Percentiles rank a stretch among this genome's conserved stretches.
phyloP scores from a whole-genome alignment of 2,329 filamentous ascomycete species.

The Fusarium sp. region DNA sequence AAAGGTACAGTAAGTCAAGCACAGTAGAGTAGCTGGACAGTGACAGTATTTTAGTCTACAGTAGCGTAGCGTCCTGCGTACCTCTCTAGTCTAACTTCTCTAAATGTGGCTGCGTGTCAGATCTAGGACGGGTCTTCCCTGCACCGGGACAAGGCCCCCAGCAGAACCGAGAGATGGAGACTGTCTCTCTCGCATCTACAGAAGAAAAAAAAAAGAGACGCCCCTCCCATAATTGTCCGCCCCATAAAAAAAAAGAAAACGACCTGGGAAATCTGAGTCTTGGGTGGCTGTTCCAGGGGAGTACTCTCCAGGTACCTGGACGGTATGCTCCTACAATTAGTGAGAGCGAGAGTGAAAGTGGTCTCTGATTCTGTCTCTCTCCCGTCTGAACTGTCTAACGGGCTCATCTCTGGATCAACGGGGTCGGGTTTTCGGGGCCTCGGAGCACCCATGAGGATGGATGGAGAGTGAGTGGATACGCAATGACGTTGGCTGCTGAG shows the following conservation, averaged over 20 bases:
- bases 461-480: constrained; percentile 39
- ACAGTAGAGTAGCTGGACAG: constrained; percentile 23
- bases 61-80: background rate
- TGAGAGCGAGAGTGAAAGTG: background rate
- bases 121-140: constrained; percentile 46
- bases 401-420: constrained; percentile 42
- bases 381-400: background rate
- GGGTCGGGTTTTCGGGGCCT: constrained; percentile 46
- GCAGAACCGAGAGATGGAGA: constrained; percentile 24
- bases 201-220: background rate
- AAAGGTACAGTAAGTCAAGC: constrained; percentile 17
- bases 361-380: background rate
- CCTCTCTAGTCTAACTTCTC: background rate
- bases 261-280: constrained; percentile 21
- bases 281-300: constrained; percentile 30
- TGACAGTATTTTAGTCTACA: constrained; percentile 10
- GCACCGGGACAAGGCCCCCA: constrained; percentile 35
- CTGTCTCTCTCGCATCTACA: background rate
- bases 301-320: constrained; percentile 32
- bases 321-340: constrained; percentile 36
- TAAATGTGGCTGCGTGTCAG: constrained; percentile 46
- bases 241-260: constrained; percentile 13
- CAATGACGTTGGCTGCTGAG: constrained; percentile 45
- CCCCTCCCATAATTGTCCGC: background rate
- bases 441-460: constrained; percentile 31